Evolutionary conservation across 768 basidiomycete species (phyloP).

Genomic region (Pisolithus orientalis): DNA sequence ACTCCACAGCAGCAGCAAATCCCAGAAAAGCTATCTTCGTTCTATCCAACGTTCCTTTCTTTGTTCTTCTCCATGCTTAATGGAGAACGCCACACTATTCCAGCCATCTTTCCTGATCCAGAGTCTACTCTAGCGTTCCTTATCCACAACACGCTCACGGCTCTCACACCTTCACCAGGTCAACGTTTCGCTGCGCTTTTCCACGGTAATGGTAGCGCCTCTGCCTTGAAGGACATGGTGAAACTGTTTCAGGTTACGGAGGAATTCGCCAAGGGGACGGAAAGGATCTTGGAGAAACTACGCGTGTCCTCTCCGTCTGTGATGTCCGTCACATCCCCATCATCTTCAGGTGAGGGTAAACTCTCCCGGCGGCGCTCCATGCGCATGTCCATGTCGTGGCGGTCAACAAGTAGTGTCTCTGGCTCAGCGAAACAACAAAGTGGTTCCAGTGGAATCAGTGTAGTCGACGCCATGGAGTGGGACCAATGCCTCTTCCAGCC

Average conservation of each 20-base stretch:
- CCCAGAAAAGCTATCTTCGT: constrained; percentile 48
- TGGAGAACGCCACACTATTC: constrained; percentile 66
- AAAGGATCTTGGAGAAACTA: constrained; percentile 75
- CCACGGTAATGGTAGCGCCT: constrained; percentile 51
- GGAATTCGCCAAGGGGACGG: constrained; percentile 69
- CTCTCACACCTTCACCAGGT: constrained; percentile 74
- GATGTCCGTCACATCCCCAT: constrained; percentile 12
- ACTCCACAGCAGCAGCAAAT: constrained; percentile 38
- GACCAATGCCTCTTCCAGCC: constrained; percentile 91
- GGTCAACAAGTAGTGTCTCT: constrained; percentile 27
- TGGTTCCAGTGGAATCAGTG: constrained; percentile 2
- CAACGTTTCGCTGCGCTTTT: constrained; percentile 70
- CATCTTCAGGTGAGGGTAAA: constrained; percentile 13
- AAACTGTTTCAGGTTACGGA: constrained; percentile 67
- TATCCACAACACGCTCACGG: constrained; percentile 73
- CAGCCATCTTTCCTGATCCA: constrained; percentile 86
- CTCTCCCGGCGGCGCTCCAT: constrained; percentile 49
- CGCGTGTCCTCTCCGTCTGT: constrained; percentile 30
- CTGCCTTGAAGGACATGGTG: constrained; percentile 66
- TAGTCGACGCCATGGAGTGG: constrained; percentile 53
- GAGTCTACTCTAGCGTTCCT: constrained; percentile 70
- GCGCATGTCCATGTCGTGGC: constrained; percentile 62
- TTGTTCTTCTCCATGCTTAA: constrained; percentile 59
- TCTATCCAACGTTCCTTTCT: constrained; percentile 73
- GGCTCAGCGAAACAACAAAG: constrained; percentile 12